Base-by-base conservation (phyloP, 768 basidiomycete species). In the Tulasnella sp. region DNA sequence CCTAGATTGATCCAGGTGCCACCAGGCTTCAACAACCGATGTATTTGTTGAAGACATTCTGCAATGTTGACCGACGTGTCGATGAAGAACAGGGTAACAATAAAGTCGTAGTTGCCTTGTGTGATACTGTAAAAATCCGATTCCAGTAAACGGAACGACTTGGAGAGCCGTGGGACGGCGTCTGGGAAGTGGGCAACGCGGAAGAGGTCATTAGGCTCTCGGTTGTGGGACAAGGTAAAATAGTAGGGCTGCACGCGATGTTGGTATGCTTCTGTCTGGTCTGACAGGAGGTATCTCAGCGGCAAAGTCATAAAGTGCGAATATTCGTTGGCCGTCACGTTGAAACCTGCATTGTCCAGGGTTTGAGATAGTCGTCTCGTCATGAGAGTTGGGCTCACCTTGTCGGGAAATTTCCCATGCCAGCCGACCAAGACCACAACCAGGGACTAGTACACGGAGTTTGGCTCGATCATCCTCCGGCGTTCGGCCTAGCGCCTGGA, bases 1-100 rank as follows among this genome's bases (percentile, higher is more conserved):
- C 83, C 83, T 3, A 83, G 70, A 64, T 86, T 86, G 64, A 84
- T 76, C 84, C 83, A 86, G 7, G 67, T 71, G 2, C 83, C 84
- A 3, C 81, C 80, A 0, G 81, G 79, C 32, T 72, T 72, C 14
- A 86, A 73, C 19, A 83, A 72, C 11, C 59, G 37, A 63, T 77
- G 72, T 36, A 86, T 82, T 27, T 81, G 78, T 54, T 75, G 71
- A 56, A 84, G 70, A 12, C 25, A 57, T 12, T 72, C 65, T 40
- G 79, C 67, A 23, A 77, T 70, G 61, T 80, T 77, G 58, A 75
- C 66, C 4, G 79, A 78, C 4, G 79, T 81, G 67, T 81, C 79
- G 65, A 82, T 79, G 70, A 81, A 83, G 68, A 80, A 83, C 12
- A 81, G 70, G 1, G 80, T 83, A 15, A 82, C 74, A 59, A 84